Evolutionary conservation across 129 eudicot genomes (phyloP).

Genomic region (Helichrysum umbraculigerum): DNA sequence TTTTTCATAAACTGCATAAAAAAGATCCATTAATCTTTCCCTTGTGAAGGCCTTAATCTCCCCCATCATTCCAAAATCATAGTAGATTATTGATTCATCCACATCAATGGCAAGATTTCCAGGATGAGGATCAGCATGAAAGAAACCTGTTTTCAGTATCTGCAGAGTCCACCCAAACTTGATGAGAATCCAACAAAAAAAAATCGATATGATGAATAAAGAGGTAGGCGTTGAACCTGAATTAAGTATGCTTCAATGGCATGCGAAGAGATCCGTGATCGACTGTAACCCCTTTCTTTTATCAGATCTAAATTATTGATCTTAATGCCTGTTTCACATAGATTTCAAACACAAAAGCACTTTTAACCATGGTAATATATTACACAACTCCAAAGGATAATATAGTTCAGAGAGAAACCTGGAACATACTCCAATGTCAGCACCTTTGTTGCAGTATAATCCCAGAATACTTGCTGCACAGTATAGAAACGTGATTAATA

Average conservation of each 20-base stretch:
- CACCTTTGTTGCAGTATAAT: constrained; percentile 90
- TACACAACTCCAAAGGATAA: background rate
- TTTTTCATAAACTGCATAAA: constrained; percentile 86
- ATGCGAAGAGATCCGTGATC: constrained; percentile 74
- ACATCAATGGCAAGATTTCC: constrained; percentile 98
- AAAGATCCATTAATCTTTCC: constrained; percentile 68
- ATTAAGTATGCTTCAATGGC: constrained; percentile 93
- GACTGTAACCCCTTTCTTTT: constrained; percentile 67
- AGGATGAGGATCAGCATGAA: constrained; percentile 99
- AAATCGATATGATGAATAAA: background rate
- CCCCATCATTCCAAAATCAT: constrained; percentile 99
- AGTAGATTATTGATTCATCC: constrained; percentile 92
- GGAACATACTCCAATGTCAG: constrained; percentile 97
- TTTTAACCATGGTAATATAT: constrained; percentile 18
- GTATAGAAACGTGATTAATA: constrained; percentile 5
- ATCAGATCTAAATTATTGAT: constrained; percentile 68
- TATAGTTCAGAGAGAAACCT: constrained; percentile 49
- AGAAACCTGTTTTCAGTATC: constrained; percentile 95
- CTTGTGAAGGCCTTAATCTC: constrained; percentile 89
- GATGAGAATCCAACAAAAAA: constrained; percentile 14
- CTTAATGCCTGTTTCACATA: constrained; percentile 64
- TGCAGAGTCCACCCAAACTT: constrained; percentile 30
- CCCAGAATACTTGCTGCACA: constrained; percentile 86
- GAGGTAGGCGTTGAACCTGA: constrained; percentile 53
- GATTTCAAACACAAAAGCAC: constrained; percentile 19